Conservation (phyloP, 176 grass and related monocot genomes). For the Oryza punctata region DNA sequence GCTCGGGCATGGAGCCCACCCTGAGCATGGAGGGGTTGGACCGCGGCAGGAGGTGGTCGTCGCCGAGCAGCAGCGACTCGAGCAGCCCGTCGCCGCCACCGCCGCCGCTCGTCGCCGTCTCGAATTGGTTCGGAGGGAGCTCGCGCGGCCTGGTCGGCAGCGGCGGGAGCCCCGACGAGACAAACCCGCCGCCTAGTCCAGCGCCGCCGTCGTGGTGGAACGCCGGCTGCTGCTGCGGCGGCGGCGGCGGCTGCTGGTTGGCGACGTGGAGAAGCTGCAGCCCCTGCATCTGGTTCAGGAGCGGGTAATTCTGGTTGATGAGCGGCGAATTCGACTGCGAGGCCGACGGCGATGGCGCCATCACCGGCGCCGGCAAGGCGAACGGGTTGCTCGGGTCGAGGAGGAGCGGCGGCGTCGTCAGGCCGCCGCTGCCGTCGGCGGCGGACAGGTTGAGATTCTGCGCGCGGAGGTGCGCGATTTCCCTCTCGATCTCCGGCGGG, state of each 20-base stretch:
- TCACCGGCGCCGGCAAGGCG: slow-evolving; percentile 19
- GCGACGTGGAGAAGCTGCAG: slow-evolving; percentile 28
- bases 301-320: slow-evolving; percentile 44
- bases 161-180: slow-evolving; percentile 10
- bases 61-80: slow-evolving; percentile 44
- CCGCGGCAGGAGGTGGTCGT: slow-evolving; percentile 13
- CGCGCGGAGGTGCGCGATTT: slow-evolving; percentile 31
- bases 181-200: neutral
- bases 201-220: slow-evolving; percentile 13
- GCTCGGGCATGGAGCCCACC: slow-evolving; percentile 49
- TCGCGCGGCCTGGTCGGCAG: slow-evolving; percentile 21
- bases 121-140: slow-evolving; percentile 58
- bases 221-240: neutral
- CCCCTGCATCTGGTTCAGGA: slow-evolving; percentile 50
- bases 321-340: slow-evolving; percentile 19
- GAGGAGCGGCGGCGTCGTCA: slow-evolving; percentile 20
- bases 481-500: slow-evolving; percentile 63
- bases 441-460: slow-evolving; percentile 27
- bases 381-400: slow-evolving; percentile 36
- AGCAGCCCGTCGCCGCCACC: neutral
- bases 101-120: neutral
- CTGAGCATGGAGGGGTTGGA: slow-evolving; percentile 18
- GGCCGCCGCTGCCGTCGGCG: neutral
- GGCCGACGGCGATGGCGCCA: neutral
- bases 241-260: neutral